These are phyloP conservation scores for Cladosporium sp. DNA, from an alignment of 2,329 filamentous ascomycete genomes.

Conservation along the genomic window DNA sequence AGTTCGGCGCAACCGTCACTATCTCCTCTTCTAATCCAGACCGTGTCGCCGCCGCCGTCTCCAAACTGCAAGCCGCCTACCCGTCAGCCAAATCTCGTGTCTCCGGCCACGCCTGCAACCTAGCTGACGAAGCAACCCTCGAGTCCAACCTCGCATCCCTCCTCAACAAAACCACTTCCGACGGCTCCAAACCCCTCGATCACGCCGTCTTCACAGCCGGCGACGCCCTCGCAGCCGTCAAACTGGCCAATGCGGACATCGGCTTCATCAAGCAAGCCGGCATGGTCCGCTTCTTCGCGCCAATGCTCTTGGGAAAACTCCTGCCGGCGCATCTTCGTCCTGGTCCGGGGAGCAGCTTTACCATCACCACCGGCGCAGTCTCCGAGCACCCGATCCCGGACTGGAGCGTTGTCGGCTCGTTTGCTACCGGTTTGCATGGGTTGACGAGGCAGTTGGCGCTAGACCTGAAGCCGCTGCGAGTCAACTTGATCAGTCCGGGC, in stretches of 20 bases:
- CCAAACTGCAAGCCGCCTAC: constrained; percentile 46
- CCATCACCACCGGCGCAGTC: constrained; percentile 57
- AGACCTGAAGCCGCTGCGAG: constrained; percentile 63
- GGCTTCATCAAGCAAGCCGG: constrained; percentile 42
- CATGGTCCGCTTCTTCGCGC: constrained; percentile 53
- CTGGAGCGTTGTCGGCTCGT: constrained; percentile 53
- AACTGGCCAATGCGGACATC: constrained; percentile 45
- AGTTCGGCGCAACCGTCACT: constrained; percentile 57
- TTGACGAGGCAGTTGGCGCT: constrained; percentile 60
- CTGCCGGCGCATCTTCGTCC: constrained; percentile 46
- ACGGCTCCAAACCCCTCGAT: constrained; percentile 45
- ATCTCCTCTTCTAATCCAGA: constrained; percentile 59
- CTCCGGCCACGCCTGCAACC: constrained; percentile 49
- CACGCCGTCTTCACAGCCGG: constrained; percentile 62
- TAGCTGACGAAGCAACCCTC: constrained; percentile 48
- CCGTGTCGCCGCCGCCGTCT: constrained; percentile 51
- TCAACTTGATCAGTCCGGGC: constrained; percentile 63
- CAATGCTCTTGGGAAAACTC: constrained; percentile 56
- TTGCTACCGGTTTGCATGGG: constrained; percentile 53
- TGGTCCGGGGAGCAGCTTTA: constrained; percentile 51
- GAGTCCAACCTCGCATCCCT: constrained; percentile 51
- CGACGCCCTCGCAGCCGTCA: constrained; percentile 44
- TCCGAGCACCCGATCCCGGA: constrained; percentile 53
- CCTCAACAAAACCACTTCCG: constrained; percentile 41
- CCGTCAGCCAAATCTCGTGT: constrained; percentile 43